Base-by-base conservation (phyloP, 306 rosid species). In the Corylus avellana region DNA sequence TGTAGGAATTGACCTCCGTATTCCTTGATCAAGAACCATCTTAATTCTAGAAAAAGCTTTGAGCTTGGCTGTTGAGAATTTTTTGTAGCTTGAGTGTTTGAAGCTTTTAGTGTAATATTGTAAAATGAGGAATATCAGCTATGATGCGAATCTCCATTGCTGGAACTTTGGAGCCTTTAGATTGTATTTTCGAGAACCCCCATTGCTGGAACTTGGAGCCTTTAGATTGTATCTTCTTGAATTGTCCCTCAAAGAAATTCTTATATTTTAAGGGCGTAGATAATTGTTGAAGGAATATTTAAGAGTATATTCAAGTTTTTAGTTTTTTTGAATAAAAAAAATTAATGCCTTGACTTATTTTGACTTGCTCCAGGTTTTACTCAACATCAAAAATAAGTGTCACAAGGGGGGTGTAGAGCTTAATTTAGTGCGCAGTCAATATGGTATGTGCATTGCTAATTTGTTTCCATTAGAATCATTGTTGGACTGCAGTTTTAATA, bases 391-490 rank as follows among this genome's bases (percentile, higher is more conserved):
- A 22, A 59, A 59, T 12, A 59, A 59, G 35, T 27, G 12, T 59
- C 25, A 25, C 35, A 25, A 59, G 37, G 11, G 20, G 66, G 66
- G 37, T 59, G 25, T 25, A 27, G 32, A 59, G 39, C 66, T 59
- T 10, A 2, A 59, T 39, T 67, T 18, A 9, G 72, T 67, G 72
- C 1, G 5, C 25, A 2, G 51, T 68, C 32, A 68, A 42, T 68
- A 68, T 68, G 72, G 72, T 68, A 68, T 68, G 72, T 42, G 14
- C 72, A 66, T 42, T n/a, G 16, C 27, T 67, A 42, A 67, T 67
- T 32, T 67, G 17, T 11, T 49, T 18, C 48, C 2, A 8, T 10
- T 17, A 22, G 27, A 46, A 32, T 29, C 7, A 63, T 29, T 32
- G 42, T 63, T 63, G 27, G 32, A 39, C 48, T 32, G 1, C 32